phyloP scores from a whole-genome alignment of 2,329 filamentous ascomycete genomes.

The Emergomyces orientalis region DNA sequence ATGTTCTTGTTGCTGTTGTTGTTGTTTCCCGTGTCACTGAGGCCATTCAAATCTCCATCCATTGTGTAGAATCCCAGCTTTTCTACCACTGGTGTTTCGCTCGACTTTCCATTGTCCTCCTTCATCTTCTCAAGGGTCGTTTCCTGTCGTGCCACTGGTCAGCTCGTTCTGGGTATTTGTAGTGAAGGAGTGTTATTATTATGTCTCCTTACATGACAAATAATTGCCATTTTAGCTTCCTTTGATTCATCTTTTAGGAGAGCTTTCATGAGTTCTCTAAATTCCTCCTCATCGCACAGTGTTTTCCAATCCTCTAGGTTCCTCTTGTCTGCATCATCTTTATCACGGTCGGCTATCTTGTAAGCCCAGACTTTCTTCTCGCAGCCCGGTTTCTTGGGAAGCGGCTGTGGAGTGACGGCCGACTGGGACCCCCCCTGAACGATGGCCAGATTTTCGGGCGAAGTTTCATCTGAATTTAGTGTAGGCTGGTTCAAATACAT shows the following conservation, averaged over 20 bases:
- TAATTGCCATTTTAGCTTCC: conserved; percentile 6
- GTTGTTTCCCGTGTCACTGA: background rate
- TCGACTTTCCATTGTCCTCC: background rate
- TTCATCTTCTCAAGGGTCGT: background rate
- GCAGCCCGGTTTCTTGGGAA: background rate
- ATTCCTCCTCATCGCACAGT: conserved; percentile 10
- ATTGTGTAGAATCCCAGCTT: background rate
- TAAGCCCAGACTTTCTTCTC: conserved; percentile 11
- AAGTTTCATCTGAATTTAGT: background rate
- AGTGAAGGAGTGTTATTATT: background rate
- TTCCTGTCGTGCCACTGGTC: background rate
- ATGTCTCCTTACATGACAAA: conserved; percentile 13
- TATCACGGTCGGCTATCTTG: conserved; percentile 6
- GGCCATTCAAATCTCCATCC: background rate
- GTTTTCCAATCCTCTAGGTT: conserved; percentile 8
- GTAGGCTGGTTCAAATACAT: background rate
- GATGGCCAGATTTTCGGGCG: background rate
- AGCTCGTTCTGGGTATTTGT: background rate
- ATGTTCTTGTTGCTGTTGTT: background rate
- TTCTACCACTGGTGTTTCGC: too few relatives aligned
- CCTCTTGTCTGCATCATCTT: background rate
- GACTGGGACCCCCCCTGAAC: background rate
- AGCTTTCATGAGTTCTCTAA: conserved; percentile 8
- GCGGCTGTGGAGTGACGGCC: too few relatives aligned
- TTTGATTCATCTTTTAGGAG: conserved; percentile 5